These are phyloP conservation scores for Tephrocybe sp. DNA, from an alignment of 768 basidiomycete genomes.

Conservation along the genomic window DNA sequence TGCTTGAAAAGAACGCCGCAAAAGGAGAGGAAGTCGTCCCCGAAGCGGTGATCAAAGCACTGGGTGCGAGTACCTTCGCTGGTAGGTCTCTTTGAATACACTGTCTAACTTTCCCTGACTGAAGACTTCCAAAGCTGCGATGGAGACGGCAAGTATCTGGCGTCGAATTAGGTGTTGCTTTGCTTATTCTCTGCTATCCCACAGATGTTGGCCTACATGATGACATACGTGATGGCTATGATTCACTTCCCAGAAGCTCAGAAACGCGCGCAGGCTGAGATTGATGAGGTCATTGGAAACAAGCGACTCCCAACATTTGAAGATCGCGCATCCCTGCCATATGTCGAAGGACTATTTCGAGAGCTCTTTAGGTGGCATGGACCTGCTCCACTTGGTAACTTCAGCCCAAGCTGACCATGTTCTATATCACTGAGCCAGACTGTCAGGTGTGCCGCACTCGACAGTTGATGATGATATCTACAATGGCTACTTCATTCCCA, in stretches of 20 bases:
- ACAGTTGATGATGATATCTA: constrained; percentile 9
- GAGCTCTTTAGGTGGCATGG: constrained; percentile 46
- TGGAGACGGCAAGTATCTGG: constrained; percentile 2
- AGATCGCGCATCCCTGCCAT: constrained; percentile 47
- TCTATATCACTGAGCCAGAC: neutral
- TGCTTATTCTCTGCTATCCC: neutral
- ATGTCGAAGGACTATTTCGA: constrained; percentile 41
- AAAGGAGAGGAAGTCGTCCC: constrained; percentile 7
- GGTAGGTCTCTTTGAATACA: neutral
- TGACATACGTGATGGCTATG: constrained; percentile 8
- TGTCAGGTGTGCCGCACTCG: constrained; percentile 1
- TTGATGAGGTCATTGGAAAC: constrained; percentile 40
- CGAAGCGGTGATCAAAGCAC: constrained; percentile 7
- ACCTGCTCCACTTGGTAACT: constrained; percentile 3
- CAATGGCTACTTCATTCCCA: constrained; percentile 12
- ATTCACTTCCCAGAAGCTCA: constrained; percentile 36
- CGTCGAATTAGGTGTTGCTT: neutral
- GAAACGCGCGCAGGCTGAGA: constrained; percentile 50
- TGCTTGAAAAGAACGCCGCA: constrained; percentile 6
- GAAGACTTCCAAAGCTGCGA: neutral
- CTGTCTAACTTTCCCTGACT: neutral
- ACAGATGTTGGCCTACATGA: constrained; percentile 11
- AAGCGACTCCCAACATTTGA: constrained; percentile 36
- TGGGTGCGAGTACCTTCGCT: constrained; percentile 10
- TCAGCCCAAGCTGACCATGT: neutral